phyloP scores from a whole-genome alignment of 2,329 filamentous ascomycete genomes.

The Fusarium pininemorale region DNA sequence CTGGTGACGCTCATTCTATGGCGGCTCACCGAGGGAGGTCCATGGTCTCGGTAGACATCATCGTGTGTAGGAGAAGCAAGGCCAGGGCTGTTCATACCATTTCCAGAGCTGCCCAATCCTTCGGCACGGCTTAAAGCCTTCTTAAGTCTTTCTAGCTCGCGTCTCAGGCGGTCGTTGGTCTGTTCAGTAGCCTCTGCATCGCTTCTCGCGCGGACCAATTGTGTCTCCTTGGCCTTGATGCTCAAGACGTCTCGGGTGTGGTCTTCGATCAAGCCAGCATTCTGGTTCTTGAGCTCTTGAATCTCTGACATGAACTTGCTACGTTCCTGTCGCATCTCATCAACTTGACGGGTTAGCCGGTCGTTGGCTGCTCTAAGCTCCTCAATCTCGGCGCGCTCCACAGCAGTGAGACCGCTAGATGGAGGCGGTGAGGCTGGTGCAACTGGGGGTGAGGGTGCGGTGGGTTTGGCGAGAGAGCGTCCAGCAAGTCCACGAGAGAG shows the following conservation, averaged over 20 bases:
- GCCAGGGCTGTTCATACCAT: constrained; percentile 51
- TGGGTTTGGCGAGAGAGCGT: constrained; percentile 83
- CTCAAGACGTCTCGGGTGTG: constrained; percentile 94
- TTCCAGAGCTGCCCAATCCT: constrained; percentile 53
- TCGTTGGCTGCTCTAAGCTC: constrained; percentile 88
- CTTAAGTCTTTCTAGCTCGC: constrained; percentile 93
- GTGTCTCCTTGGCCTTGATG: constrained; percentile 98
- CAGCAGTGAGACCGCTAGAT: constrained; percentile 72
- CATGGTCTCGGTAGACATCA: constrained; percentile 67
- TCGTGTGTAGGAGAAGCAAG: constrained; percentile 65
- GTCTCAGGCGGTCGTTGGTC: constrained; percentile 81
- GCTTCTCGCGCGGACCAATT: constrained; percentile 88
- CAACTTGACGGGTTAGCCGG: constrained; percentile 75
- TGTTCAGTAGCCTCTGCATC: constrained; percentile 91
- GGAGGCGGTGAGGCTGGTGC: constrained; percentile 66
- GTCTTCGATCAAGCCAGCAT: constrained; percentile 95
- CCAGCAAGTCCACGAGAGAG: constrained; percentile 83
- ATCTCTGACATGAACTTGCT: constrained; percentile 86
- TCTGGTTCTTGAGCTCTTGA: constrained; percentile 94
- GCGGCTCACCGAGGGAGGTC: constrained; percentile 50
- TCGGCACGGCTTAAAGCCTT: constrained; percentile 77
- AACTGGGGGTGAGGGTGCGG: constrained; percentile 59
- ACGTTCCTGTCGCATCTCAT: constrained; percentile 84
- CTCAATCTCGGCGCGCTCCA: constrained; percentile 93
- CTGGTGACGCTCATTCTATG: constrained; percentile 72